Percentiles rank a stretch among this genome's conserved stretches.
phyloP scores from a whole-genome alignment of 768 basidiomycete genomes.

The Terana coerulea region DNA sequence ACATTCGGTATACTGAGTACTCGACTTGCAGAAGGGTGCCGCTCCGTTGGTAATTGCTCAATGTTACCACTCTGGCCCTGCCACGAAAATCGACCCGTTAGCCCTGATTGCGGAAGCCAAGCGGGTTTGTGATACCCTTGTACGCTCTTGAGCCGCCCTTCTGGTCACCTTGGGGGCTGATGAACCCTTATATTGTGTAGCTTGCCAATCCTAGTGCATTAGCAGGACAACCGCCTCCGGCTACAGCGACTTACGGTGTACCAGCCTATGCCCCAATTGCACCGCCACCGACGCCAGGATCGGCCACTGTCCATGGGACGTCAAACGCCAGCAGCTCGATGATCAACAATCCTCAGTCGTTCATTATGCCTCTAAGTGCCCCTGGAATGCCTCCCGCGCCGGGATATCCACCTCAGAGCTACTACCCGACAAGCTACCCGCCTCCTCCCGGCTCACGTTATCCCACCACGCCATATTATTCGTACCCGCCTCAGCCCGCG shows the following conservation, averaged over 20 bases:
- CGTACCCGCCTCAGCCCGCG: slow-evolving; percentile 37
- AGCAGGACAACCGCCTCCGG: slow-evolving; percentile 54
- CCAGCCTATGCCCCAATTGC: slow-evolving; percentile 29
- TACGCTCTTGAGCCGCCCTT: no score
- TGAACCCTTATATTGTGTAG: slow-evolving; percentile 32
- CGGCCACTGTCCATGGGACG: slow-evolving; percentile 27
- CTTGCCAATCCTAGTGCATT: slow-evolving; percentile 72
- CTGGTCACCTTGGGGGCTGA: no score
- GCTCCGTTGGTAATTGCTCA: slow-evolving; percentile 74
- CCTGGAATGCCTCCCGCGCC: slow-evolving; percentile 41
- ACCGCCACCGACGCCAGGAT: slow-evolving; percentile 26
- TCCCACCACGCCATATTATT: slow-evolving; percentile 62
- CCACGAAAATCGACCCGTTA: slow-evolving; percentile 68
- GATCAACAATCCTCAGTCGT: slow-evolving; percentile 69
- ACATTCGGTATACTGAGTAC: neutral
- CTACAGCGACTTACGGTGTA: no score
- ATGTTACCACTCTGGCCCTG: slow-evolving; percentile 72
- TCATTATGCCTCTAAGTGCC: slow-evolving; percentile 61
- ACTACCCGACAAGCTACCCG: slow-evolving; percentile 37
- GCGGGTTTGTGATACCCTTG: slow-evolving; percentile 71
- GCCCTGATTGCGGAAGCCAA: slow-evolving; percentile 74
- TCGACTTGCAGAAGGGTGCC: slow-evolving; percentile 41
- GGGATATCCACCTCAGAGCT: slow-evolving; percentile 25
- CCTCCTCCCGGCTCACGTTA: slow-evolving; percentile 39
- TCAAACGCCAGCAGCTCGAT: slow-evolving; percentile 40